Evolutionary conservation across 805 yeast genomes (phyloP).

Genomic region (Monosporozyma aquatica): DNA sequence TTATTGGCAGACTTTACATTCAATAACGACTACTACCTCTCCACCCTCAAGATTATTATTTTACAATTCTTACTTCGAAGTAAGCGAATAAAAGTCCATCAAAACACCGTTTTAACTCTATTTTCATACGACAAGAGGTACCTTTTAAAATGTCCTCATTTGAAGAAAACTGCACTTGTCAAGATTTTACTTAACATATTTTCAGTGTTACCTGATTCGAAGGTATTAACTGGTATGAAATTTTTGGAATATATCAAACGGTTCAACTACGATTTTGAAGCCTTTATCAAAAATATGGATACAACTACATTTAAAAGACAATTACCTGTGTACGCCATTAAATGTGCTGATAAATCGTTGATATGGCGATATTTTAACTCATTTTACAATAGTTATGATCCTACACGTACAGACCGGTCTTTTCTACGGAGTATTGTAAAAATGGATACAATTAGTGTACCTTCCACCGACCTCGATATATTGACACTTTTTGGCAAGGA

Average conservation of each 20-base stretch:
- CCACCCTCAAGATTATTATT: slow-evolving; percentile 22
- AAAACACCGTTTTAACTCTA: slow-evolving; percentile 11
- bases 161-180: slow-evolving; percentile 16
- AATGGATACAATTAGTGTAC: no score
- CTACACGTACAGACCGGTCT: not conserved
- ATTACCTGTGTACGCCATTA: slow-evolving; percentile 4
- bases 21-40: slow-evolving; percentile 17
- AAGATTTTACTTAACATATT: slow-evolving; percentile 21
- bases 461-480: not conserved
- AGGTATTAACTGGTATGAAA: slow-evolving; percentile 24
- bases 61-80: slow-evolving; percentile 23
- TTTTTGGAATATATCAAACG: slow-evolving; percentile 24
- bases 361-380: not conserved
- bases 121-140: slow-evolving; percentile 23
- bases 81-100: slow-evolving; percentile 7
- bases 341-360: not conserved
- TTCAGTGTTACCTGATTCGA: slow-evolving; percentile 13
- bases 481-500: not conserved
- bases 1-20: slow-evolving; percentile 20
- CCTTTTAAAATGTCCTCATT: slow-evolving; percentile 13
- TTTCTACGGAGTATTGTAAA: not conserved
- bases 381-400: not conserved
- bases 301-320: slow-evolving; percentile 13
- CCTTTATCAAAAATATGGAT: slow-evolving; percentile 20
- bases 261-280: slow-evolving; percentile 16